Base-by-base conservation (phyloP, 2,329 filamentous ascomycete genomes). In the Mycogone perniciosa region DNA sequence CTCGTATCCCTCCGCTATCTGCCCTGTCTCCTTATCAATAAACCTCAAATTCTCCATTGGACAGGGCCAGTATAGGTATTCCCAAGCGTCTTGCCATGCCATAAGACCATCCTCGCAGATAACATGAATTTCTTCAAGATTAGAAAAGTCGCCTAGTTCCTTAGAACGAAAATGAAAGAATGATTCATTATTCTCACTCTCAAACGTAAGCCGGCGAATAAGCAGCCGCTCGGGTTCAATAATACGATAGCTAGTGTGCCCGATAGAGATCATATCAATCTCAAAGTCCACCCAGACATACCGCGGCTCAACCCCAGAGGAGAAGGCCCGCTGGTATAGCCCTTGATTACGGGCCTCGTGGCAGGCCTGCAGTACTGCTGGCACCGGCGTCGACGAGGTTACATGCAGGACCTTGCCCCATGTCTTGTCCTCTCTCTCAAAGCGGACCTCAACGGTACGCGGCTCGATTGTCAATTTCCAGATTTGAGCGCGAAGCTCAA, bases 221-320 rank as follows among this genome's bases (percentile, higher is more conserved):
- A 54, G 42, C 8, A 34, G 31, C 38, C 33, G 20, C 35, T 56
- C 44, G 10, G 52, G 50, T 27, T 29, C 26, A 20, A 55, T 40
- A 4, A 6, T n/a, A 33, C 44, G 38, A 34, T 43, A 2, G 5
- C 41, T 38, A 5, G 43, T 7, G 43, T 52, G 20, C 47, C 38
- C 26, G 27, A 54, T 8, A 33, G 11, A 48, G 42, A 58, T 51
- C 52, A 56, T 55, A 42, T 58, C 56, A 33, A 26, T 33, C 9
- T 55, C 27, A 38, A 58, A 58, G 41, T 58, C 51, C 27, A 56
- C 46, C 56, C 50, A 57, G 27, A 51, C 38, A 38, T 57, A 54
- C 8, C 52, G 50, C 31, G 46, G 4, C 47, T 54, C 50, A 10
- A 31, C 37, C 7, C 40, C 50, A 13, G 39, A 44, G 34, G 29